A percentile compares a stretch with the other conserved stretches of the same genome.
phyloP scores from a whole-genome alignment of 2,329 filamentous ascomycete genomes.

The Claviceps maximensis region DNA sequence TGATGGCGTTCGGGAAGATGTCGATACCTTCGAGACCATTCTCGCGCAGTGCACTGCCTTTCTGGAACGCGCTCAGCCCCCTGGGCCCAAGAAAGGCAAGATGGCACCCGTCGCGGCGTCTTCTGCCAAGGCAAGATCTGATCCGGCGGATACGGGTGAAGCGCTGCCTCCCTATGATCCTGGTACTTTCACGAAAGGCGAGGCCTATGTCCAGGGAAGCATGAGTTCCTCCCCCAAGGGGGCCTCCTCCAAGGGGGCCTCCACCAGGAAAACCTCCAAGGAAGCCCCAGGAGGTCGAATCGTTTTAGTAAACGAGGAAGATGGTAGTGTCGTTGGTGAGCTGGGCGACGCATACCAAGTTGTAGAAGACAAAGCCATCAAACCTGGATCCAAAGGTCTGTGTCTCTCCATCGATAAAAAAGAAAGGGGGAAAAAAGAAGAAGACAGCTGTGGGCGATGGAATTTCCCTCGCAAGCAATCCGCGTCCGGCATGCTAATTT shows the following conservation, averaged over 20 bases:
- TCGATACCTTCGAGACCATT: conserved; percentile 95
- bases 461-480: no score
- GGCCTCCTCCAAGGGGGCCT: no score
- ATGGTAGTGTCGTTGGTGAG: conserved; percentile 90
- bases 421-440: no score
- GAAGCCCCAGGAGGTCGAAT: conserved; percentile 50
- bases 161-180: conserved; percentile 62
- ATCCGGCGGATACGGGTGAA: conserved; percentile 26
- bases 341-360: conserved; percentile 70
- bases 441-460: no score
- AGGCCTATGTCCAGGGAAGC: conserved; percentile 58
- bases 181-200: conserved; percentile 62
- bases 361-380: conserved; percentile 60
- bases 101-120: conserved; percentile 10
- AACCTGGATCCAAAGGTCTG: conserved; percentile 81
- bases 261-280: conserved; percentile 29
- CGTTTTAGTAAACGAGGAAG: conserved; percentile 87
- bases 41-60: conserved; percentile 96
- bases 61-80: conserved; percentile 66
- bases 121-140: conserved; percentile 24
- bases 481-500: background rate
- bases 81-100: conserved; percentile 24
- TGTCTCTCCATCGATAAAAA: background rate
- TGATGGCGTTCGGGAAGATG: conserved; percentile 70
- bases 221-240: conserved; percentile 35